These are phyloP conservation scores for Phytophthora crassamura DNA, from an alignment of 352 stramenopile species.

Conservation along the genomic window DNA sequence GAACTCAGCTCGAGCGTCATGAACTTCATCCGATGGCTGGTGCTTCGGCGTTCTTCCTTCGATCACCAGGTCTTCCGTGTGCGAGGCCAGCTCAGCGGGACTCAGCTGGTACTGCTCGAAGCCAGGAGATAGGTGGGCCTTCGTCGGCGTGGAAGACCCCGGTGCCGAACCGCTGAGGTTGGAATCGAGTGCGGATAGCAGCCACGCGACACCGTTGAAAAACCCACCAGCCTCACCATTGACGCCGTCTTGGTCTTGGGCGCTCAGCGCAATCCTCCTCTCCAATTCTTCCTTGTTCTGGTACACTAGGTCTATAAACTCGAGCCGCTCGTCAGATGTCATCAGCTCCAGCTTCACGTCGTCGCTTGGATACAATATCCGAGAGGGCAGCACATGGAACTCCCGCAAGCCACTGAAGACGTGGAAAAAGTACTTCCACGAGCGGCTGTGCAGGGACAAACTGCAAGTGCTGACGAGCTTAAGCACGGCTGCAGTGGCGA, in stretches of 20 bases:
- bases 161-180: slow-evolving; percentile 36
- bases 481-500: slow-evolving; percentile 73
- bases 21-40: slow-evolving; percentile 11
- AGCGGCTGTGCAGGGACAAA: slow-evolving; percentile 50
- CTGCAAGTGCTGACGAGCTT: slow-evolving; percentile 74
- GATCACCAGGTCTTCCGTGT: slow-evolving; percentile 60
- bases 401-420: slow-evolving; percentile 64
- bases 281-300: slow-evolving; percentile 66
- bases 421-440: slow-evolving; percentile 76
- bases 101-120: slow-evolving; percentile 41
- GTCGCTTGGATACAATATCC: slow-evolving; percentile 48
- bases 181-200: slow-evolving; percentile 73
- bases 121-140: slow-evolving; percentile 32
- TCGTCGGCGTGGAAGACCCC: slow-evolving; percentile 17
- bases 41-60: slow-evolving; percentile 31
- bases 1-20: slow-evolving; percentile 38
- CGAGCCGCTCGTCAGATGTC: slow-evolving; percentile 51
- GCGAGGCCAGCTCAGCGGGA: slow-evolving; percentile 50
- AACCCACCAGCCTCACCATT: slow-evolving; percentile 47
- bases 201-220: slow-evolving; percentile 78
- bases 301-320: slow-evolving; percentile 67
- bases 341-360: slow-evolving; percentile 47
- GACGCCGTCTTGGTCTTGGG: slow-evolving; percentile 36
- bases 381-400: slow-evolving; percentile 63
- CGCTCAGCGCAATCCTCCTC: slow-evolving; percentile 48